Percentiles rank a stretch among this genome's conserved stretches.
Conservation (phyloP, 1,139 yeast genomes). For the Protomyces arabidopsidicola region DNA sequence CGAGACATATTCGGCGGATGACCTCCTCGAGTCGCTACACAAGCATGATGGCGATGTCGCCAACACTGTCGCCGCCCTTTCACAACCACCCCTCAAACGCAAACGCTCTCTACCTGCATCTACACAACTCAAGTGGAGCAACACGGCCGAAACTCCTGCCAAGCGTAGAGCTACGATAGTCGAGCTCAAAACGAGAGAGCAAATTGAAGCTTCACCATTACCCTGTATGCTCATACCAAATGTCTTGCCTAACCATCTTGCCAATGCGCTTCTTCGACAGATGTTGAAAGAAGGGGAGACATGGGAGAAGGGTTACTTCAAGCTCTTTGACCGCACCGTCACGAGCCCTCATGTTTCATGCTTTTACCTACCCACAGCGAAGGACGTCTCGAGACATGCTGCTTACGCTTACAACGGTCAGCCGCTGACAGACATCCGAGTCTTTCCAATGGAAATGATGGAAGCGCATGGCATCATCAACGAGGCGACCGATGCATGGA, state of each 20-base stretch:
- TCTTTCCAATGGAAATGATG: slow-evolving; percentile 44
- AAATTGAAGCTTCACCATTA: slow-evolving; percentile 34
- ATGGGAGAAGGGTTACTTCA: slow-evolving; percentile 48
- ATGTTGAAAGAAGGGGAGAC: slow-evolving; percentile 44
- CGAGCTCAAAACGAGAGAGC: neutral
- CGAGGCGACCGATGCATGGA: slow-evolving; percentile 33
- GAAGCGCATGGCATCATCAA: slow-evolving; percentile 43
- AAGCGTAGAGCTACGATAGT: neutral
- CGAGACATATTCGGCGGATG: slow-evolving; percentile 37
- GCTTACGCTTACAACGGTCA: slow-evolving; percentile 46
- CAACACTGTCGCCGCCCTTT: slow-evolving; percentile 35
- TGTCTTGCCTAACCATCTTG: slow-evolving; percentile 50
- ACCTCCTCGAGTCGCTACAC: slow-evolving; percentile 40
- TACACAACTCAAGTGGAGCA: neutral
- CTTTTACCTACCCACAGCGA: slow-evolving; percentile 41
- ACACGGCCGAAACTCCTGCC: neutral
- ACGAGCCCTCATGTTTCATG: slow-evolving; percentile 51
- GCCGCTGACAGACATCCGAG: slow-evolving; percentile 34
- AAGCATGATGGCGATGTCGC: slow-evolving; percentile 39
- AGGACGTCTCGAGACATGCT: slow-evolving; percentile 33
- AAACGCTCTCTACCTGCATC: neutral
- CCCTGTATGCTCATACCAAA: slow-evolving; percentile 51
- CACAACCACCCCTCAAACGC: neutral
- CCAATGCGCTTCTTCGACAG: slow-evolving; percentile 46
- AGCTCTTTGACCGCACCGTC: slow-evolving; percentile 58